Base-by-base conservation (phyloP, 352 stramenopile species). In the Phytophthora parvispora region DNA sequence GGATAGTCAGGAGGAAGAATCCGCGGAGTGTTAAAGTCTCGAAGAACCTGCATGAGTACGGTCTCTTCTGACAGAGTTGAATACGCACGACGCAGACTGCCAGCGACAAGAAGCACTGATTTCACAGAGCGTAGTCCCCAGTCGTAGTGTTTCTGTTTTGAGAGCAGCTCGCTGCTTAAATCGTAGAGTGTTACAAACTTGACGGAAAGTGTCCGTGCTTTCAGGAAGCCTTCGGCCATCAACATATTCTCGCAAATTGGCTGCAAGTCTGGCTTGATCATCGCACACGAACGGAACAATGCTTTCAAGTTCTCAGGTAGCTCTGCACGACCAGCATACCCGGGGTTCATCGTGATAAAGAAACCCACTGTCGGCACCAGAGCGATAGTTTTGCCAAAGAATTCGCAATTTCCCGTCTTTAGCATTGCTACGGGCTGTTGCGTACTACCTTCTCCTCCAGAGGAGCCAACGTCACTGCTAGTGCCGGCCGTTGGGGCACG, bases 11-110 rank as follows among this genome's bases (percentile, higher is more conserved):
- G 80, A 6, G 90, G 85, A 4, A 98, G 83, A 50, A 99, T 94
- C 53, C 98, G 97, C 1, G 97, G 96, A 0, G 94, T 98, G 72
- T 99, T 99, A 62, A 99, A 99, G 76, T 99, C 96, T 48, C 95
- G 92, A 28, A 99, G 86, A 22, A 98, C 97, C 63, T 98, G 89
- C 94, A 99, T 98, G 18, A 99, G 78, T 57, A 99, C 97, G 29
- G 90, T 87, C 20, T 95, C 92, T 76, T 99, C 97, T 0, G 61
- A 78, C 16, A 97, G 83, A 2, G 84, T 78, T 3, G 89, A 79
- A 42, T 98, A 90, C 3, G 88, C 82, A 40, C 95, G 91, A 55
- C 98, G 98, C 38, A 99, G 80, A 60, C 86, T 95, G 0, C 97
- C 96, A n/a, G 96, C 96, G 6, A 99, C 95, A 10, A 97, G 80